Evolutionary conservation across 345 rosid genomes (phyloP), one percentile per base, ranked within the genome.

Genomic region (Boechera stricta): DNA sequence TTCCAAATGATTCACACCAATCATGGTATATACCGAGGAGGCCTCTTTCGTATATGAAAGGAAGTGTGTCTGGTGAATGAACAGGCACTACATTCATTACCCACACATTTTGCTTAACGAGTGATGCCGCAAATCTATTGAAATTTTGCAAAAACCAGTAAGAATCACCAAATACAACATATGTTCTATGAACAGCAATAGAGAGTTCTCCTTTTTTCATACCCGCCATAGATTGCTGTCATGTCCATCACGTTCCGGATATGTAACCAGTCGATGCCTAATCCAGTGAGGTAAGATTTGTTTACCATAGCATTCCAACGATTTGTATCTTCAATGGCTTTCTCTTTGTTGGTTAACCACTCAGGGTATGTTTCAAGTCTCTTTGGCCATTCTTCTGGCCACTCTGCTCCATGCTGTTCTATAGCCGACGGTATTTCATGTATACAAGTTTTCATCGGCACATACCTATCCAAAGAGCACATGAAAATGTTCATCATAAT

Each of bases 371-470:
- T 87, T 82, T 90, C 97, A 32, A 90, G 95, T 84, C 98, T 86
- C 85, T 86, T 85, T 35, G 97, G 98, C 97, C 98, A 94, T 80
- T 90, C 97, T 76, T 89, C 95, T n/a, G 97, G 98, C 97, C 98
- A 94, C 45, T 92, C 98, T 21, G 97, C 82, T 57, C 98, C 98
- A 26, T 84, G 97, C 62, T 92, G 93, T 75, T 94, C 97, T 63
- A 92, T 89, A 67, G 95, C 82, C 24, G 94, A 82, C 24, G 98
- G 97, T 81, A 94, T 83, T 16, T 83, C 63, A 68, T 92, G 89
- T 85, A 94, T 70, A 81, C 98, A 94, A 26, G 73, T 81, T 76
- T 88, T 90, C 86, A 94, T 84, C 16, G 87, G 85, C 79, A 89
- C 86, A 83, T 94, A 89, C 97, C 98, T 94, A 70, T 67, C 67